Evolutionary conservation across 257 asterid genomes (phyloP).

Genomic region (Henckelia pumila): DNA sequence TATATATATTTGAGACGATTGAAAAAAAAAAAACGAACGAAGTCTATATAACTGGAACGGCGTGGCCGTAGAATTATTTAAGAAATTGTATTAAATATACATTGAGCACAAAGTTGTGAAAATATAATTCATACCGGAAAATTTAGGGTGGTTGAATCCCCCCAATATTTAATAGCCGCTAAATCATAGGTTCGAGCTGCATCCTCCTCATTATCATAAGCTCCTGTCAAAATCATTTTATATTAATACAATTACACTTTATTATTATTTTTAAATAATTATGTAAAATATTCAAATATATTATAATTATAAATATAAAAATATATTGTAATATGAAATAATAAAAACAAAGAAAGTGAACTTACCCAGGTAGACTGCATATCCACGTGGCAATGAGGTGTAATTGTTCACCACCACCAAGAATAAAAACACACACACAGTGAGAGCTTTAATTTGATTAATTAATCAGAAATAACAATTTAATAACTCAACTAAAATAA

Average conservation of each 20-base stretch:
- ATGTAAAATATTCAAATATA: too few relatives aligned
- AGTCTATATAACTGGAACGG: too few relatives aligned
- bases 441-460: conserved; percentile 33
- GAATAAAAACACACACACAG: conserved; percentile 31
- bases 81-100: too few relatives aligned
- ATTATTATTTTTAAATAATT: too few relatives aligned
- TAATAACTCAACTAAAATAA: conserved; percentile 23
- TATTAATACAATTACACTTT: too few relatives aligned
- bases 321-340: neutral
- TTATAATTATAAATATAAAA: neutral
- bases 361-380: conserved; percentile 85
- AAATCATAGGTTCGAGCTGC: conserved; percentile 91
- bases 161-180: conserved; percentile 96
- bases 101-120: too few relatives aligned
- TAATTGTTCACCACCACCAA: conserved; percentile 44
- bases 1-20: too few relatives aligned
- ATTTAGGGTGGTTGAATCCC: conserved; percentile 54
- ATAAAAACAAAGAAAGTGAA: neutral
- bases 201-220: conserved; percentile 80
- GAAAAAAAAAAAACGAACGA: too few relatives aligned
- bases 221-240: conserved; percentile 41
- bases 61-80: too few relatives aligned
- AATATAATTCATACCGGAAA: conserved; percentile 52
- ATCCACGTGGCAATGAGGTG: conserved; percentile 32
- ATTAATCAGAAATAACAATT: conserved; percentile 11